Percentiles rank a stretch among this genome's conserved stretches.
These are phyloP conservation scores for Rehmannia glutinosa DNA, from an alignment of 257 asterid genomes.

Conservation along the genomic window DNA sequence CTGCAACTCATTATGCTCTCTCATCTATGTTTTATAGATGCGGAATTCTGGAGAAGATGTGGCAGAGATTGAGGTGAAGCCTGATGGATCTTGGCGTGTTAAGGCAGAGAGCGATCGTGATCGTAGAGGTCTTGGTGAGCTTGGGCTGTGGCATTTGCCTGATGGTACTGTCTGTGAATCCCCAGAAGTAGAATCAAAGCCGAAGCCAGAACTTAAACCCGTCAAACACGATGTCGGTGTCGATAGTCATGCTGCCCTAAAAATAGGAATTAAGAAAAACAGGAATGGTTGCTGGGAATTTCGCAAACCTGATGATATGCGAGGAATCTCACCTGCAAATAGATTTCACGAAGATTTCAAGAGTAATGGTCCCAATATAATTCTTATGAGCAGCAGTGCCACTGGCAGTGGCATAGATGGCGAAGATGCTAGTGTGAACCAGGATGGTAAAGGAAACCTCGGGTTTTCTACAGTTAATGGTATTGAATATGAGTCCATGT, in stretches of 20 bases:
- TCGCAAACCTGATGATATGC: slow-evolving; percentile 53
- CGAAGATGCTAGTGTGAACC: slow-evolving; percentile 89
- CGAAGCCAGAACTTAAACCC: slow-evolving; percentile 52
- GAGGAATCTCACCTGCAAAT: slow-evolving; percentile 48
- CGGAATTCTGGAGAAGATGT: slow-evolving; percentile 74
- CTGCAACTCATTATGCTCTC: slow-evolving; percentile 10
- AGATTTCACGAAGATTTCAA: slow-evolving; percentile 38
- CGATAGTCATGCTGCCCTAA: slow-evolving; percentile 68
- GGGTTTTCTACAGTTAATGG: too few species aligned
- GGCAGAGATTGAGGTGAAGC: slow-evolving; percentile 93
- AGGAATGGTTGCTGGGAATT: slow-evolving; percentile 83
- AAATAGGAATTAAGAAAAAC: slow-evolving; percentile 71
- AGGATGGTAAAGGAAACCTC: slow-evolving; percentile 60
- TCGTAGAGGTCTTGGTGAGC: slow-evolving; percentile 67
- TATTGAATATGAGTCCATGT: slow-evolving; percentile 59
- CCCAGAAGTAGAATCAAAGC: slow-evolving; percentile 59
- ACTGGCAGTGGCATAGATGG: slow-evolving; percentile 84
- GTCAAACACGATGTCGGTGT: slow-evolving; percentile 72
- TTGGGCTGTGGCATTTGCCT: slow-evolving; percentile 88
- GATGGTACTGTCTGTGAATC: slow-evolving; percentile 64
- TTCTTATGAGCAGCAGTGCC: slow-evolving; percentile 90
- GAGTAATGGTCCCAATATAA: slow-evolving; percentile 33
- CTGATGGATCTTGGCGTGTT: slow-evolving; percentile 99
- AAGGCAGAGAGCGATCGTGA: slow-evolving; percentile 57
- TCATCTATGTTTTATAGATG: slow-evolving; percentile 40